These are phyloP conservation scores for Xylariaceae sp. DNA, from an alignment of 2,329 filamentous ascomycete species.

Conservation along the genomic window DNA sequence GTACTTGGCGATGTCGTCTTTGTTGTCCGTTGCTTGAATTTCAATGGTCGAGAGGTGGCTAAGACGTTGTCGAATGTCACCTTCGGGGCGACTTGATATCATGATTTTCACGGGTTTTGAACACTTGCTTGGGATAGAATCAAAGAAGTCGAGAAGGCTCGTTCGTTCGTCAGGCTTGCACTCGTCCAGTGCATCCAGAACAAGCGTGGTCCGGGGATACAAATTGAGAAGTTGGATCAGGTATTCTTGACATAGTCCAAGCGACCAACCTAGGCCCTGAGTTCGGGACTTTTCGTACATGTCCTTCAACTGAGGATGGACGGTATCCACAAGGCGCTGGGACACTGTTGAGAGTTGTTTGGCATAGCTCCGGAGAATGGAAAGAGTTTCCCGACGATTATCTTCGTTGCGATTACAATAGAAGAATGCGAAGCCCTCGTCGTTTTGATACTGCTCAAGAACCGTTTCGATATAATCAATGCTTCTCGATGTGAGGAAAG, in stretches of 20 bases:
- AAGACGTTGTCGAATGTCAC: constrained; percentile 12
- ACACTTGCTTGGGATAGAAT: constrained; percentile 3
- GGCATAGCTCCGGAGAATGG: constrained; percentile 11
- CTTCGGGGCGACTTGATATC: constrained; percentile 14
- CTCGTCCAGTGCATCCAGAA: constrained; percentile 12
- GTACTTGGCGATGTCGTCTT: constrained; percentile 7
- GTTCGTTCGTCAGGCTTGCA: neutral
- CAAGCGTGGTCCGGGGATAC: constrained; percentile 6
- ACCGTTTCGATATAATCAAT: constrained; percentile 7
- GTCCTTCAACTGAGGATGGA: neutral
- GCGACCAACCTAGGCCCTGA: constrained; percentile 8
- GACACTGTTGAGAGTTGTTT: constrained; percentile 11
- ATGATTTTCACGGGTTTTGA: constrained; percentile 10
- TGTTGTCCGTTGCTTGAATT: constrained; percentile 13
- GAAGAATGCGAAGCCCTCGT: constrained; percentile 15
- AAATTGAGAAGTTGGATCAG: constrained; percentile 2
- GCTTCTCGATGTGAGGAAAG: constrained; percentile 7
- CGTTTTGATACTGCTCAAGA: neutral
- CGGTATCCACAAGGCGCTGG: neutral
- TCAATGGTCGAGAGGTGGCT: constrained; percentile 7
- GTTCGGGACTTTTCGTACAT: neutral
- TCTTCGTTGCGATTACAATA: constrained; percentile 17
- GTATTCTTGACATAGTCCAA: constrained; percentile 6
- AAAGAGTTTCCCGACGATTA: constrained; percentile 7
- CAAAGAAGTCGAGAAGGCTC: constrained; percentile 8